Percentiles rank a stretch among this genome's conserved stretches.
These are phyloP conservation scores for Lactifluus volemus DNA, from an alignment of 768 basidiomycete genomes.

Conservation along the genomic window DNA sequence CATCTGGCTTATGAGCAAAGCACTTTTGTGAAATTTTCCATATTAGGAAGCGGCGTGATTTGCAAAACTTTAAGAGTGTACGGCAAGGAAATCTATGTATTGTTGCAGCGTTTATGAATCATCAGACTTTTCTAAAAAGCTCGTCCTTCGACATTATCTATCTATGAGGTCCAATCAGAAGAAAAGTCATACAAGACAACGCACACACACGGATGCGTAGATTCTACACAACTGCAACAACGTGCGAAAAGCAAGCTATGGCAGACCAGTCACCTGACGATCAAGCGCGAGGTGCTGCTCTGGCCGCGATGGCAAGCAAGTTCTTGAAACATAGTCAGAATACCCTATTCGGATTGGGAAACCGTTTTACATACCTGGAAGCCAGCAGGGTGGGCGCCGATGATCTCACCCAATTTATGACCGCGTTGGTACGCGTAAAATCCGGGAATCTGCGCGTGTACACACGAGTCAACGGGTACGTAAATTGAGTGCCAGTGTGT, in stretches of 20 bases:
- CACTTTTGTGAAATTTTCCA: neutral
- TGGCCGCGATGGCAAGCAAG: neutral
- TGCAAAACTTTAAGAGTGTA: too few species aligned
- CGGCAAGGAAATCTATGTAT: neutral
- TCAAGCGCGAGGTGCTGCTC: constrained; percentile 1
- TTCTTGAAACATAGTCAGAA: neutral
- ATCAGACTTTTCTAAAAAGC: too few species aligned
- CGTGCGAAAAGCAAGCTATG: neutral
- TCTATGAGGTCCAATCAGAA: too few species aligned
- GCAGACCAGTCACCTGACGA: neutral
- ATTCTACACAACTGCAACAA: neutral
- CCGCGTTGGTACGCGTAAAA: constrained; percentile 12
- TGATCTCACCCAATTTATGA: constrained; percentile 5
- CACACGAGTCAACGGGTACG: neutral
- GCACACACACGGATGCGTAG: neutral
- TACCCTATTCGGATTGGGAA: neutral
- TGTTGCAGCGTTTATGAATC: neutral
- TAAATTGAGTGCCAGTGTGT: neutral
- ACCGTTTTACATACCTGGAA: neutral
- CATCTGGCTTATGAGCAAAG: neutral
- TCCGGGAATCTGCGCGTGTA: constrained; percentile 9
- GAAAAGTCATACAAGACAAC: neutral
- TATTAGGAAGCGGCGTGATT: neutral
- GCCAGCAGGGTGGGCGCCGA: constrained; percentile 1
- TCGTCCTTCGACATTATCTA: too few species aligned